These are phyloP conservation scores for Ascochyta pisi DNA, from an alignment of 2,329 filamentous ascomycete genomes.

Conservation along the genomic window DNA sequence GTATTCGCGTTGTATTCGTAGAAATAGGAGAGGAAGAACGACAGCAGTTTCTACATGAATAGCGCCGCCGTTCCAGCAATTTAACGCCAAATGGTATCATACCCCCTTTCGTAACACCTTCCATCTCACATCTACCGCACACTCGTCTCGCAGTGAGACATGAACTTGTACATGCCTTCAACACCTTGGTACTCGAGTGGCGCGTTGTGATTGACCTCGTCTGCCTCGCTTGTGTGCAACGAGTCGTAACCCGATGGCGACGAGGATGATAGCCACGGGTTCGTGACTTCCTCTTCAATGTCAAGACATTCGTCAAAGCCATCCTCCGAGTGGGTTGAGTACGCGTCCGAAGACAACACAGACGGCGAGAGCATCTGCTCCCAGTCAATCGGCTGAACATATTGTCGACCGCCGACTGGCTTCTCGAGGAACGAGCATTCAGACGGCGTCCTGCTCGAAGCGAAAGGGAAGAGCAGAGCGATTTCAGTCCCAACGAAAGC, in stretches of 20 bases:
- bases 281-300: slow-evolving; percentile 48
- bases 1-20: not conserved
- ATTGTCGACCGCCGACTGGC: slow-evolving; percentile 45
- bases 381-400: slow-evolving; percentile 57
- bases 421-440: slow-evolving; percentile 57
- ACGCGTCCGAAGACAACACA: slow-evolving; percentile 43
- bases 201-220: slow-evolving; percentile 44
- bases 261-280: slow-evolving; percentile 61
- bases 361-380: slow-evolving; percentile 63
- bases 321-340: slow-evolving; percentile 48
- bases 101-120: slow-evolving; percentile 15
- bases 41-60: slow-evolving; percentile 8
- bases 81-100: slow-evolving; percentile 39
- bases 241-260: slow-evolving; percentile 63
- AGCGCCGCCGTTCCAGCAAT: slow-evolving; percentile 30
- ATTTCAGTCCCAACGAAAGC: slow-evolving; percentile 70
- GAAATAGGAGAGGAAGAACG: slow-evolving; percentile 32
- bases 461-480: slow-evolving; percentile 85
- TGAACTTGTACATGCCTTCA: slow-evolving; percentile 70
- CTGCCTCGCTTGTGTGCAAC: slow-evolving; percentile 61
- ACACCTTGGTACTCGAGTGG: slow-evolving; percentile 67
- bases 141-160: slow-evolving; percentile 66
- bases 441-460: slow-evolving; percentile 64
- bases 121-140: slow-evolving; percentile 3
- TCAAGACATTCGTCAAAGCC: slow-evolving; percentile 52